Conservation (phyloP, 345 rosid genomes). For the Syzygium aromaticum region DNA sequence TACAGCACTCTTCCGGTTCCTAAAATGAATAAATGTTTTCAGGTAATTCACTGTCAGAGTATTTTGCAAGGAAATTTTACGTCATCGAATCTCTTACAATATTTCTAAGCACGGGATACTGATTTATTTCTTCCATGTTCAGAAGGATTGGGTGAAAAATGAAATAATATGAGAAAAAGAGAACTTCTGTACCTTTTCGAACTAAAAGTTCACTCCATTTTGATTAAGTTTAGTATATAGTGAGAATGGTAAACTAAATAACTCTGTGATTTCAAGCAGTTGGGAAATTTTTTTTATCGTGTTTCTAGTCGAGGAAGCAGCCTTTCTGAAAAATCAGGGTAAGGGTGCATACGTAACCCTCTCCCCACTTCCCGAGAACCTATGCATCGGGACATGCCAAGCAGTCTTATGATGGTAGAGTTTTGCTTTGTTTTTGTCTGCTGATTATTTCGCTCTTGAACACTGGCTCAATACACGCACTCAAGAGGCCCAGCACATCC, state of each 20-base stretch:
- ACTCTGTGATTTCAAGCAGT: not conserved
- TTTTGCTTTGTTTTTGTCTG: not conserved
- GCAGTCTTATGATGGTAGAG: not conserved
- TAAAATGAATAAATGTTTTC: slow-evolving; percentile 50
- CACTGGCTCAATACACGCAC: slow-evolving; percentile 68
- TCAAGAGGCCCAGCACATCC: slow-evolving; percentile 53
- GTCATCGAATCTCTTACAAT: not conserved
- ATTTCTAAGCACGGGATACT: not conserved
- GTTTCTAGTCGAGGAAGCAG: not conserved
- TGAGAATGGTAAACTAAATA: not conserved
- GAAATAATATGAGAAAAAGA: not conserved
- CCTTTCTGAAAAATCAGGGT: not conserved
- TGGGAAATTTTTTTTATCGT: not conserved
- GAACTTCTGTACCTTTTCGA: not conserved
- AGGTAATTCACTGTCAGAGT: slow-evolving; percentile 20
- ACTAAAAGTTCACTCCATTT: not conserved
- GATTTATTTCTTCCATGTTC: not conserved
- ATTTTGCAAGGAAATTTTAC: not conserved
- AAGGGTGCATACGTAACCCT: not conserved
- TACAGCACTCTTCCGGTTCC: slow-evolving; percentile 57
- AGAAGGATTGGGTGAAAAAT: not conserved
- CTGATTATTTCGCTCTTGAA: slow-evolving; percentile 34
- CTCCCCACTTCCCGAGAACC: not conserved
- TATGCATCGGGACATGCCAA: not conserved
- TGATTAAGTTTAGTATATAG: not conserved